phyloP scores from a whole-genome alignment of 1,284 basidiomycete species.

The Trametes hirsuta region DNA sequence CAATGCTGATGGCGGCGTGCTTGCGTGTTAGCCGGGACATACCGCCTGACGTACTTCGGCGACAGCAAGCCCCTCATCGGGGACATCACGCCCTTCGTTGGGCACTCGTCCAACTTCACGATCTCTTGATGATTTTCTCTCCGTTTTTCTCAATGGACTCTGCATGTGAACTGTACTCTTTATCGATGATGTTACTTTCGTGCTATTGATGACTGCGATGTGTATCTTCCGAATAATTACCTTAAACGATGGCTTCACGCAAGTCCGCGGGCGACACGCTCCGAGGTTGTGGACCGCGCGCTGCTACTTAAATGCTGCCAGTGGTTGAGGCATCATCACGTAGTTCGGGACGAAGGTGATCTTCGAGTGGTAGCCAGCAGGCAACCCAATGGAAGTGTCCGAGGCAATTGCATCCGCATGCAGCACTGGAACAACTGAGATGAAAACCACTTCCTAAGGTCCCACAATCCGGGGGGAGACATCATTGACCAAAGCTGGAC shows the following conservation, averaged over 20 bases:
- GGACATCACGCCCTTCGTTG: conserved; percentile 61
- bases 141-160: neutral
- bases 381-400: too few species aligned
- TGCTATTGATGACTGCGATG: neutral
- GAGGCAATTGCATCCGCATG: too few species aligned
- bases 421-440: too few species aligned
- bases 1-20: neutral
- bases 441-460: too few species aligned
- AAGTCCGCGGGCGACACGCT: too few species aligned
- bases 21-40: conserved; percentile 55
- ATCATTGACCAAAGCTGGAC: too few species aligned
- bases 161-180: neutral
- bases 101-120: conserved; percentile 63
- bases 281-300: too few species aligned
- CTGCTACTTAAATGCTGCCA: too few species aligned
- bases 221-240: neutral
- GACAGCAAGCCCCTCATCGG: conserved; percentile 73
- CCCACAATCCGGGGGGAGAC: too few species aligned
- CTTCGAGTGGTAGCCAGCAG: too few species aligned
- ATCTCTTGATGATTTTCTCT: conserved; percentile 10
- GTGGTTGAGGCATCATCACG: too few species aligned
- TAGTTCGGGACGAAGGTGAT: too few species aligned
- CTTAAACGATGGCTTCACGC: neutral
- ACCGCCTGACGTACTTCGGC: conserved; percentile 74
- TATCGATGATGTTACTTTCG: neutral